phyloP scores from a whole-genome alignment of 176 grass and related monocot genomes.

The Bothriochloa decipiens region DNA sequence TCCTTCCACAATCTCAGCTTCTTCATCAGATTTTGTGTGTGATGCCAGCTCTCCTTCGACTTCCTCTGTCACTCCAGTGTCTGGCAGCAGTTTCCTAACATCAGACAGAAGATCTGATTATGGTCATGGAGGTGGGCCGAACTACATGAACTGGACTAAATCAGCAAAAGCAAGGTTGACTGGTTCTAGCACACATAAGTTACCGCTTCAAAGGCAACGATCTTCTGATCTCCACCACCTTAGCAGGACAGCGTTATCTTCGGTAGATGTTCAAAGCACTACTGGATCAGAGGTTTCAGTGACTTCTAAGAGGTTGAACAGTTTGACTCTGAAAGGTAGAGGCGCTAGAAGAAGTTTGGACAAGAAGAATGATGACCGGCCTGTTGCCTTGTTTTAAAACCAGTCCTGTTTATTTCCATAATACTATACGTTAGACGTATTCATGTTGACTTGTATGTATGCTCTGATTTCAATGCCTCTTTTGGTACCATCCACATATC shows the following conservation, averaged over 20 bases:
- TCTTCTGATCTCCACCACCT: constrained; percentile 45
- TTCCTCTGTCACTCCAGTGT: constrained; percentile 69
- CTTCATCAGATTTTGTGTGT: constrained; percentile 61
- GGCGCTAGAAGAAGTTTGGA: constrained; percentile 58
- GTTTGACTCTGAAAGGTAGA: constrained; percentile 46
- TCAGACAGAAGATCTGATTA: constrained; percentile 51
- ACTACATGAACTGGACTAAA: constrained; percentile 82
- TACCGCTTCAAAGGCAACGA: constrained; percentile 46
- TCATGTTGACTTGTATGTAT: constrained; percentile 51
- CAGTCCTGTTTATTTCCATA: constrained; percentile 32
- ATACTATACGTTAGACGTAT: constrained; percentile 29
- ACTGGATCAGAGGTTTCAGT: constrained; percentile 54
- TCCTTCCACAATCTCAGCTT: constrained; percentile 54
- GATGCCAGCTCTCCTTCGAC: constrained; percentile 64
- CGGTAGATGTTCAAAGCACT: constrained; percentile 56
- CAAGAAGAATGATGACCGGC: constrained; percentile 62
- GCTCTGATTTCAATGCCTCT: constrained; percentile 43
- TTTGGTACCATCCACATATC: constrained; percentile 13
- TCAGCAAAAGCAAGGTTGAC: constrained; percentile 73
- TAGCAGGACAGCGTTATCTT: constrained; percentile 56
- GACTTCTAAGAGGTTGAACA: constrained; percentile 55
- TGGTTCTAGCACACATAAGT: constrained; percentile 38
- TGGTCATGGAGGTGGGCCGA: constrained; percentile 43
- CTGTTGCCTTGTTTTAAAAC: constrained; percentile 49
- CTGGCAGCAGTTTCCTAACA: constrained; percentile 34